A percentile compares a stretch with the other conserved stretches of the same genome.
Evolutionary conservation across 306 rosid species (phyloP).

Genomic region (Rosa lucieae): DNA sequence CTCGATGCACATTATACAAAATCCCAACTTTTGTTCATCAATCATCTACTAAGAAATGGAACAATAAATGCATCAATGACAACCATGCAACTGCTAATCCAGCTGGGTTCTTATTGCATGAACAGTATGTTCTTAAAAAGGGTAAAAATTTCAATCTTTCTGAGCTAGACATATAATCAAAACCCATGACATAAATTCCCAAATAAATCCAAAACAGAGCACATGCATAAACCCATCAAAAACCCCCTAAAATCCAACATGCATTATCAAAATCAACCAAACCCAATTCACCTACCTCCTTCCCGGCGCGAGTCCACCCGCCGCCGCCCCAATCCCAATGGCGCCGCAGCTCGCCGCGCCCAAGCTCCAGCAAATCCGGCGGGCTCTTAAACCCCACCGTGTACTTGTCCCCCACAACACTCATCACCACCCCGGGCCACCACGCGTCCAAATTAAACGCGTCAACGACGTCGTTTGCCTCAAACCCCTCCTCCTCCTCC

Average conservation of each 20-base stretch:
- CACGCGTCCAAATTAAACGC: conserved; percentile 1
- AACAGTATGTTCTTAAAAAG: too few species aligned
- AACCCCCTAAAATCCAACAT: background rate
- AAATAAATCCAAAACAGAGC: background rate
- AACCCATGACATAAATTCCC: background rate
- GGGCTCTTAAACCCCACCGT: conserved; percentile 22
- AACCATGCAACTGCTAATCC: background rate
- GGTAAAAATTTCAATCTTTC: too few species aligned
- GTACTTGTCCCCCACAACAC: background rate
- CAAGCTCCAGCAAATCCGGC: conserved; percentile 18
- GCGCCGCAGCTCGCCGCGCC: background rate
- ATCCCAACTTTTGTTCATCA: background rate
- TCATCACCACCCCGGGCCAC: conserved; percentile 26
- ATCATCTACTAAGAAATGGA: background rate
- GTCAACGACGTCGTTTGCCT: conserved; percentile 19
- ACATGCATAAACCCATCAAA: background rate
- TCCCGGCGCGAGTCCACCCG: background rate
- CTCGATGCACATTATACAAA: too few species aligned
- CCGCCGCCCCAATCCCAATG: conserved; percentile 23
- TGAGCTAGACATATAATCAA: background rate
- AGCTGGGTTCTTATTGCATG: background rate
- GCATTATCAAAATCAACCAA: background rate
- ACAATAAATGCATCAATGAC: background rate
- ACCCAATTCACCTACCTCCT: conserved; percentile 21
- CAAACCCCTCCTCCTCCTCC: background rate